phyloP scores from a whole-genome alignment of 139 green algal genomes.

The Auxenochlorella pyrenoidosa region DNA sequence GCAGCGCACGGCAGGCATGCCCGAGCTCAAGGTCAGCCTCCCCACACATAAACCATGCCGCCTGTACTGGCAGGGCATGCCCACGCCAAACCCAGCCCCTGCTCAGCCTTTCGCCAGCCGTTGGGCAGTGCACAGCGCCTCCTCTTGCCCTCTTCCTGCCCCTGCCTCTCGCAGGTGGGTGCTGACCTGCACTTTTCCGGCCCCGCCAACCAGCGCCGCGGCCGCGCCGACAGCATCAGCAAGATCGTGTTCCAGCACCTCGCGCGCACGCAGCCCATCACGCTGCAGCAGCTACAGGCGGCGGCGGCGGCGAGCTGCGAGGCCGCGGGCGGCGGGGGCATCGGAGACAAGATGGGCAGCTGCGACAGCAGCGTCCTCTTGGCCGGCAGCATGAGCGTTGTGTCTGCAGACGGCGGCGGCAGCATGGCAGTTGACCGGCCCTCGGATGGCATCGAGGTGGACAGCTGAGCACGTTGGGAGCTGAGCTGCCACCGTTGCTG shows the following conservation, averaged over 20 bases:
- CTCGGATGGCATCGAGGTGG: slow-evolving; percentile 23
- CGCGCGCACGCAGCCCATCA: slow-evolving; percentile 66
- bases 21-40: no score
- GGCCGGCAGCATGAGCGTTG: neutral
- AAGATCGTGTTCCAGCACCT: slow-evolving; percentile 90
- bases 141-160: no score
- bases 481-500: neutral
- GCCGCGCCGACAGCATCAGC: slow-evolving; percentile 78
- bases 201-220: slow-evolving; percentile 68
- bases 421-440: slow-evolving; percentile 13
- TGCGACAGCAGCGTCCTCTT: neutral
- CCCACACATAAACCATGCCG: no score
- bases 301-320: slow-evolving; percentile 14
- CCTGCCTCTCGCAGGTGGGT: slow-evolving; percentile 12
- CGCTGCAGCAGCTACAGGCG: slow-evolving; percentile 54
- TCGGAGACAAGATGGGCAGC: slow-evolving; percentile 11
- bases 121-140: no score
- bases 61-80: no score
- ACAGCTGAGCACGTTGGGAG: neutral
- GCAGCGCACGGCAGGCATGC: no score
- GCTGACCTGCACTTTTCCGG: slow-evolving; percentile 79
- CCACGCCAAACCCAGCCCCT: neutral
- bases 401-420: neutral
- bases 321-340: neutral
- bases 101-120: no score